These are phyloP conservation scores for Penicillium sp. DNA, from an alignment of 2,329 filamentous ascomycete species.

Conservation along the genomic window DNA sequence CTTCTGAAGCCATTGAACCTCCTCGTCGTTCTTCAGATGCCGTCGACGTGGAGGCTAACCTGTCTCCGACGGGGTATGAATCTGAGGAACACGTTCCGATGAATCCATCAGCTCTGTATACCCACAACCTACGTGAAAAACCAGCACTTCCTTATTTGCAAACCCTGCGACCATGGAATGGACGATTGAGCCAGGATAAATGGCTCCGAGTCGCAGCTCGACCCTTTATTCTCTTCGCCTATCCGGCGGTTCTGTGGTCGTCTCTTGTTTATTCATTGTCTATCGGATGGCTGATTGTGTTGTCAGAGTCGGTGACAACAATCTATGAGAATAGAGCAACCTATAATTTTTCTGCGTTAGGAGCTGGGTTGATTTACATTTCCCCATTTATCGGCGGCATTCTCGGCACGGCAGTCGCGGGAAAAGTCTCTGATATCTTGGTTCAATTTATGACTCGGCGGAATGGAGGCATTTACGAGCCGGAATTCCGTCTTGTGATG, in stretches of 20 bases:
- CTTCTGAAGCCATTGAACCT: background rate
- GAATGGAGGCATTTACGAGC: conserved; percentile 93
- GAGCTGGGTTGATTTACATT: conserved; percentile 82
- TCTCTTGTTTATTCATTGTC: conserved; percentile 79
- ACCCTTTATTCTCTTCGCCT: conserved; percentile 81
- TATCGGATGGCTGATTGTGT: conserved; percentile 90
- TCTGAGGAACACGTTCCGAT: conserved; percentile 27
- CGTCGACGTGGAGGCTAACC: conserved; percentile 28
- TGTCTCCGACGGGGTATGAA: conserved; percentile 28
- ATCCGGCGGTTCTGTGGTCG: conserved; percentile 88
- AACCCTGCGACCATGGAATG: conserved; percentile 72
- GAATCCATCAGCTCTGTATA: conserved; percentile 55
- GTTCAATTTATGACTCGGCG: conserved; percentile 75
- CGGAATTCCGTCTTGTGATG: conserved; percentile 90
- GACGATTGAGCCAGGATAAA: conserved; percentile 69
- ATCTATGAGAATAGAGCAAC: conserved; percentile 67
- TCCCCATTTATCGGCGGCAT: conserved; percentile 86
- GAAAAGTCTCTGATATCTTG: conserved; percentile 79
- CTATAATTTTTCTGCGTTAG: conserved; percentile 78
- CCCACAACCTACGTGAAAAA: conserved; percentile 61
- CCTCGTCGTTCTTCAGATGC: background rate
- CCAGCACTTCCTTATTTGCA: conserved; percentile 69
- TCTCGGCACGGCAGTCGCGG: conserved; percentile 86
- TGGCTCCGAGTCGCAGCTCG: conserved; percentile 75
- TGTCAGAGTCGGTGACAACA: conserved; percentile 79